Conservation (phyloP, 495 filamentous ascomycete species). For the Podospora conica region DNA sequence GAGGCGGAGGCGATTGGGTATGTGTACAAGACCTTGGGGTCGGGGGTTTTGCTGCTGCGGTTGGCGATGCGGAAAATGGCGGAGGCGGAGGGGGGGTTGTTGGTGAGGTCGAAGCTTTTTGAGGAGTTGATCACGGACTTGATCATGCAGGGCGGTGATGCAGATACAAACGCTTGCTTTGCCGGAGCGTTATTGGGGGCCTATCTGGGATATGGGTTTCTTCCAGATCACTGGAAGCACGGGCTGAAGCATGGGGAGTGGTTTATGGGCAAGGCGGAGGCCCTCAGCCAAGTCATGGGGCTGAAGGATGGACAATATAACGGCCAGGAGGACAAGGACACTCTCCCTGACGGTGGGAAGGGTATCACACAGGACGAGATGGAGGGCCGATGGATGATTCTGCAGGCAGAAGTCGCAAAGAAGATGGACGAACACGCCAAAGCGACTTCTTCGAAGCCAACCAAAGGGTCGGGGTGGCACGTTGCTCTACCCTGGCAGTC, state of each 20-base stretch:
- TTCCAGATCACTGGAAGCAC: slow-evolving; percentile 39
- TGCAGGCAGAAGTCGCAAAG: slow-evolving; percentile 19
- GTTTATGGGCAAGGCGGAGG: slow-evolving; percentile 33
- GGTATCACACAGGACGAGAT: slow-evolving; percentile 25
- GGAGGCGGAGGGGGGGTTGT: slow-evolving; percentile 1
- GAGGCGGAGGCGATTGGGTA: slow-evolving; percentile 38
- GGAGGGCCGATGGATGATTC: slow-evolving; percentile 27
- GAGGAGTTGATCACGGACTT: slow-evolving; percentile 39
- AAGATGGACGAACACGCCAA: slow-evolving; percentile 24
- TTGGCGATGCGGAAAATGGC: slow-evolving; percentile 26
- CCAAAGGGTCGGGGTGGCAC: slow-evolving; percentile 1
- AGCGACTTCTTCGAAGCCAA: slow-evolving; percentile 3
- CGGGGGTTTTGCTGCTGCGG: slow-evolving; percentile 34
- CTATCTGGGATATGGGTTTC: slow-evolving; percentile 33
- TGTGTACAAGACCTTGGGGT: slow-evolving; percentile 44
- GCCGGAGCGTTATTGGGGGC: slow-evolving; percentile 41
- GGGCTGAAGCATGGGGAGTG: slow-evolving; percentile 37
- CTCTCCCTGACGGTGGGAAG: slow-evolving; percentile 24
- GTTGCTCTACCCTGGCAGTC: slow-evolving; percentile 5
- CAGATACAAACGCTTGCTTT: slow-evolving; percentile 46
- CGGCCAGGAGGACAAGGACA: slow-evolving; percentile 27
- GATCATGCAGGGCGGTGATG: slow-evolving; percentile 44
- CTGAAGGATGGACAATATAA: slow-evolving; percentile 23
- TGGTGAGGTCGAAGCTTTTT: slow-evolving; percentile 23
- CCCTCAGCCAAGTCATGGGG: slow-evolving; percentile 24